Conservation (phyloP, 495 filamentous ascomycete species). For the Xylaria scruposa region DNA sequence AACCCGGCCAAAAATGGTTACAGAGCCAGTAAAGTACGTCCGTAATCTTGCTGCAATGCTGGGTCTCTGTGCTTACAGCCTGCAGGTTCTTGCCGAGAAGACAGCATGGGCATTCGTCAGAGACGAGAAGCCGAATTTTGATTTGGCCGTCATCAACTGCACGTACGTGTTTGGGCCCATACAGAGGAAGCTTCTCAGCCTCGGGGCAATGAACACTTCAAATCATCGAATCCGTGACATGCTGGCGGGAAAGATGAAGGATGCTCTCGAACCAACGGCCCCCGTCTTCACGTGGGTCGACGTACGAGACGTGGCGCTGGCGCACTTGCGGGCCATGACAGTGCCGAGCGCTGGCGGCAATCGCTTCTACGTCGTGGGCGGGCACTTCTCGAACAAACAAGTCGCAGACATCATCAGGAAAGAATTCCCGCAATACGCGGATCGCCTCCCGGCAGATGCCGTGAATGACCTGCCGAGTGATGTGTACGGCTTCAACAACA, state of each 20-base stretch:
- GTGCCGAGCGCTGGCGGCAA: slow-evolving; percentile 48
- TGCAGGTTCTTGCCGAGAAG: slow-evolving; percentile 47
- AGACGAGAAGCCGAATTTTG: slow-evolving; percentile 42
- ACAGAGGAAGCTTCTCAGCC: slow-evolving; percentile 40
- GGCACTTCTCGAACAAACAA: slow-evolving; percentile 49
- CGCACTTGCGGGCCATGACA: slow-evolving; percentile 49
- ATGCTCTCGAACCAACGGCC: slow-evolving; percentile 40
- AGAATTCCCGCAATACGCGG: slow-evolving; percentile 35
- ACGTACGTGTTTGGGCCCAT: slow-evolving; percentile 55
- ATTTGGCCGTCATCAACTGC: slow-evolving; percentile 53
- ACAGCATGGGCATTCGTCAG: slow-evolving; percentile 53
- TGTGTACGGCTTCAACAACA: slow-evolving; percentile 48
- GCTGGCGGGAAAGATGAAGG: slow-evolving; percentile 41
- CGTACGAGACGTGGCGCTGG: slow-evolving; percentile 56
- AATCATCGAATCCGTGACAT: slow-evolving; percentile 53
- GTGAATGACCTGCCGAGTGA: slow-evolving; percentile 47
- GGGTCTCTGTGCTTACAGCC: slow-evolving; percentile 1
- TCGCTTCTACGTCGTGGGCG: slow-evolving; percentile 53
- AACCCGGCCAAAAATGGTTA: slow-evolving; percentile 41
- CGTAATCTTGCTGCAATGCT: neutral
- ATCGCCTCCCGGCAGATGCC: slow-evolving; percentile 35
- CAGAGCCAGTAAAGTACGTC: slow-evolving; percentile 46
- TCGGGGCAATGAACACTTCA: slow-evolving; percentile 51
- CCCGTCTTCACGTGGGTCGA: slow-evolving; percentile 52
- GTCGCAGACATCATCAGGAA: slow-evolving; percentile 44